Conservation (phyloP, 2,329 filamentous ascomycete genomes). For the Ceratocystis albifundus region DNA sequence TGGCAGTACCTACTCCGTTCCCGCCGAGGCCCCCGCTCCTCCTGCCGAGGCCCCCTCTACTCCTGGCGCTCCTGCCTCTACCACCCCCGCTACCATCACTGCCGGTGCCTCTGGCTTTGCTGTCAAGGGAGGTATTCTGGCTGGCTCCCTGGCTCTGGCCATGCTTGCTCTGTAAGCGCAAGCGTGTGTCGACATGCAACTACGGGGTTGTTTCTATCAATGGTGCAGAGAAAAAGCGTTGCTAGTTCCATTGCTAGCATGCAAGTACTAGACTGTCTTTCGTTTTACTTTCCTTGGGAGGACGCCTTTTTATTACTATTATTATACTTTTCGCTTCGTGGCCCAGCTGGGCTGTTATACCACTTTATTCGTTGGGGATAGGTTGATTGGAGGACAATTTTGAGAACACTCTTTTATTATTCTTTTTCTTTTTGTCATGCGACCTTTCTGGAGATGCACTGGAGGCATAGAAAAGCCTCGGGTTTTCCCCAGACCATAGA, state of each 20-base stretch:
- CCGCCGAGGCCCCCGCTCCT: not conserved
- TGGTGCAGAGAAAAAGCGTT: not conserved
- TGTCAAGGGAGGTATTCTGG: constrained; percentile 22
- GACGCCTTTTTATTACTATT: not conserved
- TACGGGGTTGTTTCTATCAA: not conserved
- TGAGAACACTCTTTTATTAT: constrained; percentile 18
- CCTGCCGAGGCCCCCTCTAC: not conserved
- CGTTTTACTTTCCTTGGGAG: constrained; percentile 5
- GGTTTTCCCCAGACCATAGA: not conserved
- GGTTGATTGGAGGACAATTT: constrained; percentile 21
- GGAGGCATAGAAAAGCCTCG: not conserved
- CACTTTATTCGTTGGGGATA: constrained; percentile 23
- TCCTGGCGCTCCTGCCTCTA: not conserved
- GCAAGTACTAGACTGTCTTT: constrained; percentile 6
- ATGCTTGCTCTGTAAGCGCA: constrained; percentile 23
- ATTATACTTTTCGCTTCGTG: constrained; percentile 16
- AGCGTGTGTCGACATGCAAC: not conserved
- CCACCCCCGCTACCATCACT: not conserved
- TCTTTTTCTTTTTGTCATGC: constrained; percentile 16
- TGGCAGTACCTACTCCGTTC: not conserved
- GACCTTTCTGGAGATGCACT: constrained; percentile 6
- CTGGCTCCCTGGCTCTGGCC: constrained; percentile 22
- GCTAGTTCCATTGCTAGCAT: not conserved
- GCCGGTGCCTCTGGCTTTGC: constrained; percentile 11
- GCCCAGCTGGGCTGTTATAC: constrained; percentile 16